phyloP scores from a whole-genome alignment of 2,329 filamentous ascomycete genomes.

The Pestalotiopsis sp. region DNA sequence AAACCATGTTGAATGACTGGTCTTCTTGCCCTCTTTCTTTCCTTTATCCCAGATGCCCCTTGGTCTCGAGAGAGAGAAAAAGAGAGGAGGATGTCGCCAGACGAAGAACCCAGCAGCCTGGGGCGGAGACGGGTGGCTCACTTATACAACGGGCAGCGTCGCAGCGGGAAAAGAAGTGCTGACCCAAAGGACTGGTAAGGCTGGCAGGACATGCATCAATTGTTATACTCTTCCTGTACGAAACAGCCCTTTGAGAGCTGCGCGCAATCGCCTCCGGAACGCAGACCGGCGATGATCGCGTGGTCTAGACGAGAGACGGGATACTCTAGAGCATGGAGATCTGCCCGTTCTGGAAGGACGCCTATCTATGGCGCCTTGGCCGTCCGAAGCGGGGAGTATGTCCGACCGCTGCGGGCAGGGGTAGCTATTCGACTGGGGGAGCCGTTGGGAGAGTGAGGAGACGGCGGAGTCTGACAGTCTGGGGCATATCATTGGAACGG shows the following conservation, averaged over 20 bases:
- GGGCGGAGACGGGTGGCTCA: neutral
- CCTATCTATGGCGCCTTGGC: constrained; percentile 23
- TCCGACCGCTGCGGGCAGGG: constrained; percentile 7
- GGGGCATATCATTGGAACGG: constrained; percentile 6
- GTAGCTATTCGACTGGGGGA: neutral
- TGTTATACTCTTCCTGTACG: constrained; percentile 19
- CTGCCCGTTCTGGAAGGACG: constrained; percentile 35
- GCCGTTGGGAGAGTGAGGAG: neutral
- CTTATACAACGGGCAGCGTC: neutral
- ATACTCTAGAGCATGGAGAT: constrained; percentile 27
- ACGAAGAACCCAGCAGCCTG: neutral
- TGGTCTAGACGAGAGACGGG: constrained; percentile 25
- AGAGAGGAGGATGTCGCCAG: neutral
- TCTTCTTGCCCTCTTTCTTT: constrained; percentile 7
- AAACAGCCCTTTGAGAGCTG: constrained; percentile 17
- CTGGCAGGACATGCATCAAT: constrained; percentile 14
- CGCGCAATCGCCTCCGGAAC: constrained; percentile 15
- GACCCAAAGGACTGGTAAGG: constrained; percentile 4
- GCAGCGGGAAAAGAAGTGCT: constrained; percentile 4
- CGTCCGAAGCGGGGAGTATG: constrained; percentile 10
- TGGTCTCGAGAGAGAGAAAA: neutral
- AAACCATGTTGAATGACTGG: constrained; percentile 15
- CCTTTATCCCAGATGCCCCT: neutral
- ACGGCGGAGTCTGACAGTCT: neutral
- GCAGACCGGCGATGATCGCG: constrained; percentile 25